Base-by-base conservation (phyloP, 192 early-diverging fungal species). In the Backusella luteola region DNA sequence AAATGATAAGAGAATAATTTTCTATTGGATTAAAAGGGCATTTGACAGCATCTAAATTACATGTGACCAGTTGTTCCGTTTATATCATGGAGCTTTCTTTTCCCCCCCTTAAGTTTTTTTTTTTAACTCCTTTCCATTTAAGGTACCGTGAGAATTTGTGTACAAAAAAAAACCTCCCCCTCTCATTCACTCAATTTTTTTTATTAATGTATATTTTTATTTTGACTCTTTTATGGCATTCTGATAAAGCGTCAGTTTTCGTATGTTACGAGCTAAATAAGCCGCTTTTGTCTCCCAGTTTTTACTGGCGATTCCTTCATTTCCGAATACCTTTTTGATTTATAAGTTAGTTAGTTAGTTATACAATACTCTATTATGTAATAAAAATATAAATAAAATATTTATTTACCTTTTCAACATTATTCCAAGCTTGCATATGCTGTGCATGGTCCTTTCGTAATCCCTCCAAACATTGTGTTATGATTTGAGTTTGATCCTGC, bases 41-140 rank as follows among this genome's bases (percentile, higher is more conserved):
- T 75, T 75, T 75, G 74, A 75, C 74, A 75, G 74, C 49, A 59
- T 59, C 32, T 26, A 49, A 49, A 49, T 49, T 35, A 14, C 35
- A 67, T 67, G 66, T 67, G 59, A 75, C 44, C 17, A 35, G 29
- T 7, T 35, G 17, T 67, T 32, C 34, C n/a, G 32, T 67, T 34
- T n/a, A 67, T 26, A 32, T 19, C 29, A 2, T 34, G 23, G 7
- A 26, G 34, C 29, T 15, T 26, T 36, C 35, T 36, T 35, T 36
- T 17, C n/a, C 15, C 26, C 26, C 29, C 66, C 29, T 67, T 19
- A 32, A 67, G 12, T n/a, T 67, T 32, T 49, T 49, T 49, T 26
- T 21, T 49, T 49, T 29, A 23, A 66, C 66, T 35, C 66, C 34
- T 35, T 35, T 67, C 29, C 34, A 34, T 67, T 35, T 67, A 67